Base-by-base conservation (phyloP, 768 basidiomycete genomes). In the Suillus sp. region DNA sequence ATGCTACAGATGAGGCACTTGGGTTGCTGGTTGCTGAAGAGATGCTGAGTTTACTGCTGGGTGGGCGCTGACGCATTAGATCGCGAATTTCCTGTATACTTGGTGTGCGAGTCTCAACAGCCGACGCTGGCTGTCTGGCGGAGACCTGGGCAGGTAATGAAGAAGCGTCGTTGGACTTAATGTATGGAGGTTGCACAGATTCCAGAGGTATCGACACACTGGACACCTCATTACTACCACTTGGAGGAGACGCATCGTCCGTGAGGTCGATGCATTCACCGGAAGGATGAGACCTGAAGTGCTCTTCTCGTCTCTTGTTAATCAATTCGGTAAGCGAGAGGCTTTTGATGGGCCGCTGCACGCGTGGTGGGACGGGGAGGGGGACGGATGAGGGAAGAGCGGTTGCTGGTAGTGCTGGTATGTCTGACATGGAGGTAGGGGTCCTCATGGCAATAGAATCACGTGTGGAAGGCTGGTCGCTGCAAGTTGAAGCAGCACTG, bases 311-410 rank as follows among this genome's bases (percentile, higher is more conserved):
- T n/a, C 72, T 40, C 4, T 56, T 58, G 30, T 75, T 74, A 30
- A 74, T 64, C 22, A 30, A 59, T 1, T 75, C 72, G 4, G 63
- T 63, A 16, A 74, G 56, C 0, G 72, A 64, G 64, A 69, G 62
- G 2, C 67, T 65, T 35, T 65, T 34, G 13, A 37, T 37, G 13
- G 65, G 58, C 1, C 58, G 59, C 16, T 70, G 72, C 1, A 68
- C 8, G 35, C 70, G 72, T 5, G 74, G 72, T 14, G 72, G 72
- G 13, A 63, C 65, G 40, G 73, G 71, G 35, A 67, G 30, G 14
- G 64, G 68, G 1, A 48, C 1, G 25, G 38, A 20, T 27, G 38
- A 27, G 38, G 56, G 37, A 20, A 5, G 38, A 10, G 37, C 69
- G 13, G 62, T 60, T 9, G 67, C 37, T 4, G 66, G 34, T 14